Evolutionary conservation across 257 asterid species (phyloP).

Genomic region (Voacanga thouarsii): DNA sequence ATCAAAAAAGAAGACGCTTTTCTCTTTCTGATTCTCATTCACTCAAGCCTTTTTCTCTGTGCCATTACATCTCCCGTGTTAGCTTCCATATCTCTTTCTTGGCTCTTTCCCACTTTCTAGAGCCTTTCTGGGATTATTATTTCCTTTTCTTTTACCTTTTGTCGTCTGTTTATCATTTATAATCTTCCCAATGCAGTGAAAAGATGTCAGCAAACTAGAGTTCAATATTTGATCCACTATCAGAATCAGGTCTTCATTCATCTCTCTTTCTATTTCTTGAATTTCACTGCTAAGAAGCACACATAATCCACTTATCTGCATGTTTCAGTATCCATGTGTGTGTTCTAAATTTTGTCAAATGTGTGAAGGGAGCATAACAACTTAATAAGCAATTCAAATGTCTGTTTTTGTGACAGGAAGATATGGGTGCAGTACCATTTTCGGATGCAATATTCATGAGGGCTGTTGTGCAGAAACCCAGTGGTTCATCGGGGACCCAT

Average conservation of each 20-base stretch:
- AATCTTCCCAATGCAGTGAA: neutral
- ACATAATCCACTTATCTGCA: neutral
- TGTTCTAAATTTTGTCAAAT: neutral
- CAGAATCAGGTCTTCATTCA: neutral
- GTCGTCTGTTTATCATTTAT: neutral
- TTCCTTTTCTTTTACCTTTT: too few relatives aligned
- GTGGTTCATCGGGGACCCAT: constrained; percentile 1
- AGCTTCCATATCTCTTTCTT: neutral
- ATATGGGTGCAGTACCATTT: constrained; percentile 24
- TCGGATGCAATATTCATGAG: constrained; percentile 24
- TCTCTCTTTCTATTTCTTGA: neutral
- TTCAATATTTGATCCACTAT: neutral
- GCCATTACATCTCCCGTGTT: neutral
- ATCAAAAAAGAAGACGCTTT: neutral
- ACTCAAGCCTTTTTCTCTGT: neutral
- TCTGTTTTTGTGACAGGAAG: constrained; percentile 21
- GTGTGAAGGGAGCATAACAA: neutral
- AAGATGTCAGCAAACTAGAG: neutral
- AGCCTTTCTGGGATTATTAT: neutral
- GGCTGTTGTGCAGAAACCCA: constrained; percentile 9
- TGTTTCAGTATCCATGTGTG: neutral
- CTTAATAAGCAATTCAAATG: neutral
- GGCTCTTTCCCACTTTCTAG: neutral
- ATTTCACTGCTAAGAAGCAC: neutral
- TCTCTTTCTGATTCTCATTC: too few relatives aligned